A percentile compares a stretch with the other conserved stretches of the same genome.
Conservation (phyloP, 1,284 basidiomycete species). For the Marasmius tenuissimus region DNA sequence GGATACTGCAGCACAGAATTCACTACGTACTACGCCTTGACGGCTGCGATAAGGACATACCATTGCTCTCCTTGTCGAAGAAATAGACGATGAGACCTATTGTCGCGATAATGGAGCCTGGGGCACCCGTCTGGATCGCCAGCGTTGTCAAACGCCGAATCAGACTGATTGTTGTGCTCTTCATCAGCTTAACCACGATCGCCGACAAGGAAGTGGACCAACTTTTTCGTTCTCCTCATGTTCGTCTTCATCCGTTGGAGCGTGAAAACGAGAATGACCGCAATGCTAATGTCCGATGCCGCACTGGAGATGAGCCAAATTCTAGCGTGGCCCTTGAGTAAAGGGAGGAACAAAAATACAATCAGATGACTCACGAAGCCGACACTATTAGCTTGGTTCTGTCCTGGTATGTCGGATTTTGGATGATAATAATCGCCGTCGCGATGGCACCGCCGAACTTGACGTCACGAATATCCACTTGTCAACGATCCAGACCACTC, state of each 20-base stretch:
- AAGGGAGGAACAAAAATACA: neutral
- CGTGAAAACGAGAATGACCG: neutral
- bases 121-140: neutral
- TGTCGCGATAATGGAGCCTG: neutral
- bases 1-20: neutral
- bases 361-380: neutral
- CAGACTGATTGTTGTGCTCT: neutral
- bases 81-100: neutral
- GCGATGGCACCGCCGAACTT: neutral
- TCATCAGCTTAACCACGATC: neutral
- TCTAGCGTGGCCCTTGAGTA: neutral
- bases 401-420: neutral
- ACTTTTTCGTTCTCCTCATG: neutral
- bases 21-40: neutral
- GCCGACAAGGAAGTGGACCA: neutral
- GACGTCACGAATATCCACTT: neutral
- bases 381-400: neutral
- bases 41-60: neutral
- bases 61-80: neutral
- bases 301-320: neutral
- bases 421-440: neutral
- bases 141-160: neutral
- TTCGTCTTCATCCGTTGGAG: neutral
- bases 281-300: neutral
- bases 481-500: neutral